These are phyloP conservation scores for Fusarium hainanense DNA, from an alignment of 2,329 filamentous ascomycete species.

Conservation along the genomic window DNA sequence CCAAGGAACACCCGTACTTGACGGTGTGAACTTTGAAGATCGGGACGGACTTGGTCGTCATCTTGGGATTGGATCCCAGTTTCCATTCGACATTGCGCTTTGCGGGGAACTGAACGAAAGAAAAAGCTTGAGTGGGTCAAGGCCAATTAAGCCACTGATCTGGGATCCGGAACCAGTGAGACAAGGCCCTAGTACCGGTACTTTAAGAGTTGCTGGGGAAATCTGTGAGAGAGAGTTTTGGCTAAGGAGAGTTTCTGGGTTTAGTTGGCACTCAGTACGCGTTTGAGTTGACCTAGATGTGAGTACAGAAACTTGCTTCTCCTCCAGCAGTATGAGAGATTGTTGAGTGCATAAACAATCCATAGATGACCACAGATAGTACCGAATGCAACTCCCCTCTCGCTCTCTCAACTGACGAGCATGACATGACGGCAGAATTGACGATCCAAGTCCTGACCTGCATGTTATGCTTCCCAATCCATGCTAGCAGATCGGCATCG, in stretches of 20 bases:
- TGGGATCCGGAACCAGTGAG: constrained; percentile 37
- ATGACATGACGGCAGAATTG: constrained; percentile 26
- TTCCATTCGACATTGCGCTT: constrained; percentile 16
- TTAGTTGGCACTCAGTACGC: neutral
- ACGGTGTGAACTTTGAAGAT: constrained; percentile 48
- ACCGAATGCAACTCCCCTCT: neutral
- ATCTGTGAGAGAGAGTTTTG: constrained; percentile 10
- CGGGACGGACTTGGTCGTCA: constrained; percentile 43
- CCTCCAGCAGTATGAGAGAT: neutral
- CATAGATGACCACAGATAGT: neutral
- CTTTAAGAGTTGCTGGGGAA: constrained; percentile 9
- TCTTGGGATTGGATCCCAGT: constrained; percentile 22
- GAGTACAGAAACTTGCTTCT: neutral
- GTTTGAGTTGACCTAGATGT: neutral
- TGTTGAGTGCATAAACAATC: neutral
- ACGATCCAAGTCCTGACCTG: constrained; percentile 24
- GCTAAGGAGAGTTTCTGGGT: constrained; percentile 1
- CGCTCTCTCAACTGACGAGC: constrained; percentile 10
- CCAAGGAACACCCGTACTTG: constrained; percentile 29
- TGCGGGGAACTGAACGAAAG: constrained; percentile 41
- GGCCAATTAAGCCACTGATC: constrained; percentile 41
- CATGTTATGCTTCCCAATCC: constrained; percentile 22
- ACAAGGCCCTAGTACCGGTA: constrained; percentile 26
- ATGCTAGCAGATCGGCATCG: constrained; percentile 34
- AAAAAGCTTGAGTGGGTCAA: constrained; percentile 36